These are phyloP conservation scores for Penicillium sp. DNA, from an alignment of 2,329 filamentous ascomycete species.

Conservation along the genomic window DNA sequence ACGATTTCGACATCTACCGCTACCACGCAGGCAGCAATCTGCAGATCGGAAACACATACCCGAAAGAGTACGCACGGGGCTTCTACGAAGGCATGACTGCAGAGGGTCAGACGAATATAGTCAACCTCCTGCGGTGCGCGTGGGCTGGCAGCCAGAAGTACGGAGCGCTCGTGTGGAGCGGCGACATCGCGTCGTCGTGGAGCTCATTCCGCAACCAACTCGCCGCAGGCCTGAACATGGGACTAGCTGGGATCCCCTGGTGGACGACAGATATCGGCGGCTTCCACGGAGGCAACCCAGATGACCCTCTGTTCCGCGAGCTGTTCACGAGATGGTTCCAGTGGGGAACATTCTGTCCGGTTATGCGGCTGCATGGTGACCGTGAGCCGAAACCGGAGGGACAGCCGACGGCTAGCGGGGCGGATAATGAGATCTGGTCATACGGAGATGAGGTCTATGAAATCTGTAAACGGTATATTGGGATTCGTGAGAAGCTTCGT, in stretches of 20 bases:
- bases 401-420: constrained; percentile 23
- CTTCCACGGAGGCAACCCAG: constrained; percentile 57
- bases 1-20: constrained; percentile 60
- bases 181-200: constrained; percentile 60
- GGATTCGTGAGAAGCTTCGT: constrained; percentile 50
- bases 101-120: constrained; percentile 48
- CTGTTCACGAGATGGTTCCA: constrained; percentile 62
- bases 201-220: constrained; percentile 51
- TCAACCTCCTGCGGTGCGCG: constrained; percentile 52
- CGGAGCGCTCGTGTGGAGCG: constrained; percentile 58
- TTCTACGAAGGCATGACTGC: constrained; percentile 53
- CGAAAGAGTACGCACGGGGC: constrained; percentile 48
- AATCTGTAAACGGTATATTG: constrained; percentile 54
- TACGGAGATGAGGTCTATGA: constrained; percentile 54
- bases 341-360: constrained; percentile 59
- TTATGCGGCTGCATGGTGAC: constrained; percentile 60
- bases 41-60: constrained; percentile 53
- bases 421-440: constrained; percentile 52
- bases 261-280: constrained; percentile 65
- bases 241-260: constrained; percentile 55
- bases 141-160: constrained; percentile 56
- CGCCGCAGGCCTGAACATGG: constrained; percentile 58
- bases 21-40: constrained; percentile 50
- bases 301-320: constrained; percentile 51
- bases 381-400: constrained; percentile 47